Evolutionary conservation across 2,329 filamentous ascomycete genomes (phyloP), one percentile per base, ranked within the genome.

Genomic region (Penicillium palitans): DNA sequence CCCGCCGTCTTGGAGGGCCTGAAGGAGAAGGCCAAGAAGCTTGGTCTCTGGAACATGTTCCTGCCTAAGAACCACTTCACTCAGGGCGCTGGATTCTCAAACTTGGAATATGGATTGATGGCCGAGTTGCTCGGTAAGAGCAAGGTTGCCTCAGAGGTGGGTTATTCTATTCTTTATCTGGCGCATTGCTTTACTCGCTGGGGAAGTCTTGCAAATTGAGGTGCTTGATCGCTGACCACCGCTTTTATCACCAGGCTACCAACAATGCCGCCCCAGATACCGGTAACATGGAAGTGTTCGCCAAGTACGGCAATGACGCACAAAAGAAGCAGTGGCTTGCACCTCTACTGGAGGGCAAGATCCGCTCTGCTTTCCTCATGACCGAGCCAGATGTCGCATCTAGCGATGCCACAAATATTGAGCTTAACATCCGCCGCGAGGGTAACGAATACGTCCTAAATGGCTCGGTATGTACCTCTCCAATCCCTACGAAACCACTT

Each of bases 21-120:
- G 68, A 98, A 98, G 84, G 81, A 79, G 64, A 90, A 92, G 76
- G 95, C 93, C 45, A 85, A 83, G 71, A 83, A 89, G 67, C 84
- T 96, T 27, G 95, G 93, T 1, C 82, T 99, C 46, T 99, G 95
- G 95, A 99, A 99, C 79, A 90, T 99, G 88, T 99, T 99, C 82
- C 79, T 99, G 67, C 91, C 95, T 64, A 93, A 90, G 80, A 92
- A 88, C 69, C 93, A 97, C 79, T 98, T 97, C 83, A 91, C 89
- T 76, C 91, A 97, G 80, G 96, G 92, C 1, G 92, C 93, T 25
- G 95, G 95, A 35, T 97, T 91, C 80, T 91, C 87, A 60, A 99
- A 98, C 78, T 82, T 99, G 62, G 95, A 99, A 79, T 99, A 99
- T 73, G 95, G 93, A 13, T 80, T 99, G 69, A 99, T 98, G 93